phyloP scores from a whole-genome alignment of 2,329 filamentous ascomycete genomes.

The Ophioceras dolichostomum region DNA sequence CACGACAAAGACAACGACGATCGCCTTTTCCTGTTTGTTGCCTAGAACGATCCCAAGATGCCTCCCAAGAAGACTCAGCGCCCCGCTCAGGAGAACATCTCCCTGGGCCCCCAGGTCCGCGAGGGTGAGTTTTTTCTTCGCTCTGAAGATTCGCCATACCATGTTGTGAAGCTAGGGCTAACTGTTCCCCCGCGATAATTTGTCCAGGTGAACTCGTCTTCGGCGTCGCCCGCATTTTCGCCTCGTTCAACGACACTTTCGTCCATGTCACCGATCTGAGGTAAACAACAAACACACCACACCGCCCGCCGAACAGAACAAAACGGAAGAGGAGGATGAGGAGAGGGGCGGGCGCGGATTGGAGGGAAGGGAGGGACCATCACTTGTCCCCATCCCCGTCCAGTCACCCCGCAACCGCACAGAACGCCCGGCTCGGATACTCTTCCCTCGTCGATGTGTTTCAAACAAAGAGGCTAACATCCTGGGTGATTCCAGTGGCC shows the following conservation, averaged over 20 bases:
- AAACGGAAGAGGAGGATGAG: slow-evolving; percentile 5
- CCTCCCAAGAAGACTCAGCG: slow-evolving; percentile 83
- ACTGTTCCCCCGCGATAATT: too few relatives aligned
- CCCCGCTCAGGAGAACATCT: slow-evolving; percentile 93
- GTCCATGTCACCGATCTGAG: slow-evolving; percentile 99
- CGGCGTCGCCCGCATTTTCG: slow-evolving; percentile 95
- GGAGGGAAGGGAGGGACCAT: not conserved
- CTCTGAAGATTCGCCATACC: too few relatives aligned
- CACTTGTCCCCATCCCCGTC: too few relatives aligned
- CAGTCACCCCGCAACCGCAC: too few relatives aligned
- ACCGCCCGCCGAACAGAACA: slow-evolving; percentile 8
- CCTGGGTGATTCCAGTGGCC: slow-evolving; percentile 72
- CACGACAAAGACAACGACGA: slow-evolving; percentile 16
- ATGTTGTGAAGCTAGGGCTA: too few relatives aligned
- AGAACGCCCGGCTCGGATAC: too few relatives aligned
- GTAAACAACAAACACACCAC: too few relatives aligned
- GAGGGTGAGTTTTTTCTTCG: slow-evolving; percentile 74
- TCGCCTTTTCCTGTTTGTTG: too few relatives aligned
- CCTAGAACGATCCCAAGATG: slow-evolving; percentile 50
- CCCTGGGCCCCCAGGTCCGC: slow-evolving; percentile 89
- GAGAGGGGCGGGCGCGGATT: not conserved
- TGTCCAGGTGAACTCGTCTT: slow-evolving; percentile 83
- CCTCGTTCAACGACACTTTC: slow-evolving; percentile 87
- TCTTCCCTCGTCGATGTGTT: too few relatives aligned
- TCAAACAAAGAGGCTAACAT: slow-evolving; percentile 41